Base-by-base conservation (phyloP, 495 filamentous ascomycete species). In the Hypoxylon fragiforme region DNA sequence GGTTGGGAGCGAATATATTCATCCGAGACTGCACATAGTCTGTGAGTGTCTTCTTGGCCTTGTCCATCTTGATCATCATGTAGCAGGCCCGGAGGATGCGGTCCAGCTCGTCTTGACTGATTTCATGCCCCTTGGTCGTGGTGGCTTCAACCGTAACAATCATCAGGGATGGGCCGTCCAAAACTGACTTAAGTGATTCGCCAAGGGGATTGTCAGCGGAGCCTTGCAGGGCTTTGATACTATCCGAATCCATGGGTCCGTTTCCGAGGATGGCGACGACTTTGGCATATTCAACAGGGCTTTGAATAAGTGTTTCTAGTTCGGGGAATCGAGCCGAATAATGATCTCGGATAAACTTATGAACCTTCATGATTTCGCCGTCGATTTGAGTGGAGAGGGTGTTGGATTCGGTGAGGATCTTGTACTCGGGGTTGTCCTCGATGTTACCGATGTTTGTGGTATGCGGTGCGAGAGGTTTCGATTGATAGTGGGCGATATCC, bases 21-120 rank as follows among this genome's bases (percentile, higher is more conserved):
- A 98, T 97, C 53, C 94, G 90, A 26, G 92, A 96, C 73, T 96
- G 86, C n/a, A 97, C 92, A 63, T 92, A 97, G 60, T 94, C 86
- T 2, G 91, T 97, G 39, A 97, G 82, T 24, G 83, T 87, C 47
- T 81, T 86, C 68, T 96, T 95, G 38, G 92, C 92, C 38, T 81
- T 83, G 62, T 97, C 92, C 12, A 98, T 85, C 47, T 83, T 82
- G 31, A 96, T 76, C 31, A 90, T 89, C 82, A 90, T 92, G 54
- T 91, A 81, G 71, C 92, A 97, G 7, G 91, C 92, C 44, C 82
- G 80, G 21, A 87, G 71, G 18, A 96, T 86, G 20, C 79, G 74
- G 44, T 87, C 79, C 11, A 97, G 80, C 67, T 97, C 89, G 2
- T 82, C 75, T 28, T 85, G 78, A 6, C 79, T 81, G 77, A 98